A percentile compares a stretch with the other conserved stretches of the same genome.
Evolutionary conservation across 129 eudicot genomes (phyloP).

Genomic region (Heracleum sosnowskyi): DNA sequence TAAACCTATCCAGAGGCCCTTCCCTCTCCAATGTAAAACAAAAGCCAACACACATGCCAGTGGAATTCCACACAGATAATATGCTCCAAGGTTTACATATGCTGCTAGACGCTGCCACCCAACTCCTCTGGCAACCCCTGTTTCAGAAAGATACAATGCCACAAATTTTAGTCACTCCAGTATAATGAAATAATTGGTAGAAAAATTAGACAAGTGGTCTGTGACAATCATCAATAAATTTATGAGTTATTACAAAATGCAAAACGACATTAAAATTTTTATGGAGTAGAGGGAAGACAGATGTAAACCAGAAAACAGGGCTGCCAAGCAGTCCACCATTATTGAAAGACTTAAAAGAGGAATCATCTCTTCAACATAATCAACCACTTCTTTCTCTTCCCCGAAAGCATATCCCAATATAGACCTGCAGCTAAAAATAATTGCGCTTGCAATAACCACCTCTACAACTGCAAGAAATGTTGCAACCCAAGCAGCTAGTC

Average conservation of each 20-base stretch:
- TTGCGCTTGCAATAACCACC: conserved; percentile 16
- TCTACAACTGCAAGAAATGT: conserved; percentile 25
- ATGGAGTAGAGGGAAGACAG: neutral
- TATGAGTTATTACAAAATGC: too few relatives aligned
- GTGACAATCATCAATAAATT: neutral
- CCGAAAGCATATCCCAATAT: conserved; percentile 36
- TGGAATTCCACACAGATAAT: conserved; percentile 35
- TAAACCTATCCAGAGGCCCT: conserved; percentile 45
- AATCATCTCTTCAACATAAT: conserved; percentile 23
- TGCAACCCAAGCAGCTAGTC: conserved; percentile 23
- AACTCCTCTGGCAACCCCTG: conserved; percentile 50
- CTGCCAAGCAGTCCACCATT: conserved; percentile 24
- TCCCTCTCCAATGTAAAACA: conserved; percentile 26
- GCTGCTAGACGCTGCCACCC: conserved; percentile 56
- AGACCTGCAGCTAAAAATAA: conserved; percentile 16
- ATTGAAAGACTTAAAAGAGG: conserved; percentile 37
- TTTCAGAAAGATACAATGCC: neutral
- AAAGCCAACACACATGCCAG: conserved; percentile 29
- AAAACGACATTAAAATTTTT: neutral
- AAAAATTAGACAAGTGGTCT: neutral
- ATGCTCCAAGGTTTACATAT: conserved; percentile 40
- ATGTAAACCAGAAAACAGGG: conserved; percentile 28
- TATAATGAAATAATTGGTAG: neutral
- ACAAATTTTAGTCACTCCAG: too few relatives aligned
- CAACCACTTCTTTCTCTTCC: conserved; percentile 26